Base-by-base conservation (phyloP, 176 grass and related monocot genomes). In the Triticum timopheevii region DNA sequence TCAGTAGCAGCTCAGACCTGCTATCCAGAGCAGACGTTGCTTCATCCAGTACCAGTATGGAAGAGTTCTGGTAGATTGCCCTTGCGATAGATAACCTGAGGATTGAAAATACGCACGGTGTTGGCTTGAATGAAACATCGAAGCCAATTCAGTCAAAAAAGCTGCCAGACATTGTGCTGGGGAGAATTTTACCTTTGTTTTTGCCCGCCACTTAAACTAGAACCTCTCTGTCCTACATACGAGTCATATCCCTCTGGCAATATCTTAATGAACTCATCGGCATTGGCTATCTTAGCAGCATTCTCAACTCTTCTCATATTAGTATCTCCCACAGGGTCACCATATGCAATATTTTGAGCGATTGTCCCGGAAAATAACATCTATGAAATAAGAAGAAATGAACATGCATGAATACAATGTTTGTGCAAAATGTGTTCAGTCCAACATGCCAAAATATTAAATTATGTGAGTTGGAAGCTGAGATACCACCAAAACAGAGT, bases 321-420 rank as follows among this genome's bases (percentile, higher is more conserved):
- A 74, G 79, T 83, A 80, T 90, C 28, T 85, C 90, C 90, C 20
- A 20, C 30, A 58, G 68, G 83, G 69, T 90, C 92, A 44, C 92
- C 91, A 79, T 92, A 97, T 45, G 89, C 86, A 85, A 97, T 97
- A 86, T 94, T 97, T 91, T 97, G 80, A 85, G 92, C 90, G 61
- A 94, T 87, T 72, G 90, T 97, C 42, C 90, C 92, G 73, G 90
- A 94, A 84, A 97, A 91, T 27, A 97, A 76, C 94, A 97, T 97
- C 94, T 97, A 83, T 45, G 54, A 61, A 65, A 58, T 86, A 65
- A 40, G n/a, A 77, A 63, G 56, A 73, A 88, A 77, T 2, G 16
- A 83, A 70, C 65, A 65, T 82, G 61, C 62, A 86, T 64, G 27
- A 40, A 73, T 20, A 65, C n/a, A 5, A 70, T 84, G 52, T 59